phyloP scores from a whole-genome alignment of 2,329 filamentous ascomycete species.

The Trichoderma endophyticum region DNA sequence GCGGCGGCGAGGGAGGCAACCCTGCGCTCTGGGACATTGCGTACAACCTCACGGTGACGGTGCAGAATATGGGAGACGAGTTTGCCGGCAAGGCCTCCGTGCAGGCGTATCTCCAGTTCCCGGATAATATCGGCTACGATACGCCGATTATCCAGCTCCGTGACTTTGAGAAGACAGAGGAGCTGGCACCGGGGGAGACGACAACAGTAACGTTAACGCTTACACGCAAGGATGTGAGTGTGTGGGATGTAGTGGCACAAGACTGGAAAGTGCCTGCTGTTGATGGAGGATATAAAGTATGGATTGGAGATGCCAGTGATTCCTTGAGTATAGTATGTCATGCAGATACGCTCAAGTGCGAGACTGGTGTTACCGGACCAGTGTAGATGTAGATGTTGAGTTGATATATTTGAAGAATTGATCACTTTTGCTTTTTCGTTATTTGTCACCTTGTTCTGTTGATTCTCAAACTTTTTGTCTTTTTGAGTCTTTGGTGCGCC shows the following conservation, averaged over 20 bases:
- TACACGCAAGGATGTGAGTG: constrained; percentile 67
- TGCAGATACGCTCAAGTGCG: constrained; percentile 30
- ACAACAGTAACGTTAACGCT: constrained; percentile 55
- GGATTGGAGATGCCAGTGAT: constrained; percentile 40
- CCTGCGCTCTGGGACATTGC: constrained; percentile 58
- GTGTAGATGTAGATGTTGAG: constrained; percentile 6
- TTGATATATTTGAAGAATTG: background rate
- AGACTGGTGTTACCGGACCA: constrained; percentile 23
- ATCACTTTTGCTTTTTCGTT: background rate
- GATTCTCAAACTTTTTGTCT: background rate
- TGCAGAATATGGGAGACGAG: constrained; percentile 51
- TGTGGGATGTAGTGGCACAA: constrained; percentile 65
- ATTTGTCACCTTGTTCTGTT: background rate
- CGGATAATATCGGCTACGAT: constrained; percentile 43
- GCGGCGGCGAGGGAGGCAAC: constrained; percentile 68
- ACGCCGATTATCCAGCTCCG: constrained; percentile 67
- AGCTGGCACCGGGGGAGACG: constrained; percentile 52
- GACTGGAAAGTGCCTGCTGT: constrained; percentile 59
- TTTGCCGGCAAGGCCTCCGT: constrained; percentile 44
- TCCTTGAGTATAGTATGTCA: constrained; percentile 32
- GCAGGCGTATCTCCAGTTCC: constrained; percentile 47
- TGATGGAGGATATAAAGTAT: constrained; percentile 38
- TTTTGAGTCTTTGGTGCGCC: background rate
- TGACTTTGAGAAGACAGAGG: constrained; percentile 66
- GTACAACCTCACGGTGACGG: constrained; percentile 43